Conservation (phyloP, 768 basidiomycete species). For the Trametes cinnabarina region DNA sequence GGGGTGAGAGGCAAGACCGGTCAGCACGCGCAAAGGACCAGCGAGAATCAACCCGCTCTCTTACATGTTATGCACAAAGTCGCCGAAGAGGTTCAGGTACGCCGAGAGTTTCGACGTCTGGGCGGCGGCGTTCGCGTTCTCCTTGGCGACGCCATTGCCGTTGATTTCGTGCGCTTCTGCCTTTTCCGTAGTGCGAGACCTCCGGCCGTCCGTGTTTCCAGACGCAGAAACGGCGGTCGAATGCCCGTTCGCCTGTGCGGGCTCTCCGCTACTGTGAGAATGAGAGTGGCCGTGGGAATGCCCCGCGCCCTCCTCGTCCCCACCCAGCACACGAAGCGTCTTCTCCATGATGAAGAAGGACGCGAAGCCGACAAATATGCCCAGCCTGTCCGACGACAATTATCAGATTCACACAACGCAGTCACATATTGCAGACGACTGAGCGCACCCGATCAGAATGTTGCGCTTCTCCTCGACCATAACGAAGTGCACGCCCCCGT, state of each 20-base stretch:
- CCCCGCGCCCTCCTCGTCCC: slow-evolving; percentile 49
- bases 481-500: slow-evolving; percentile 67
- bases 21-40: neutral
- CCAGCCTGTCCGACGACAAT: slow-evolving; percentile 46
- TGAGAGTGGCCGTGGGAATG: slow-evolving; percentile 63
- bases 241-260: slow-evolving; percentile 31
- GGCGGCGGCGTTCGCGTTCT: slow-evolving; percentile 27
- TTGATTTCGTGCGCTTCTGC: slow-evolving; percentile 24
- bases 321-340: slow-evolving; percentile 75
- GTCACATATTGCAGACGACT: neutral
- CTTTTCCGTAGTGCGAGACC: slow-evolving; percentile 39
- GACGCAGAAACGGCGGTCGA: slow-evolving; percentile 49
- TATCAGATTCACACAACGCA: neutral
- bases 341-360: slow-evolving; percentile 95
- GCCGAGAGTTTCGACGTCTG: slow-evolving; percentile 84
- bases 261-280: slow-evolving; percentile 44
- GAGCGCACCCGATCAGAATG: slow-evolving; percentile 75
- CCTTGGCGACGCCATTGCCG: slow-evolving; percentile 22
- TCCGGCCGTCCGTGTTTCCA: slow-evolving; percentile 46
- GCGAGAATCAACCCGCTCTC: slow-evolving; percentile 25
- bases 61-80: slow-evolving; percentile 93
- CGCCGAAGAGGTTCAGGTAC: slow-evolving; percentile 89
- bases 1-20: neutral
- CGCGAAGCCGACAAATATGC: slow-evolving; percentile 84
- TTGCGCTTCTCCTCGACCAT: slow-evolving; percentile 91